Evolutionary conservation across 2,329 filamentous ascomycete species (phyloP).

Genomic region (Pseudopyricularia javanii): DNA sequence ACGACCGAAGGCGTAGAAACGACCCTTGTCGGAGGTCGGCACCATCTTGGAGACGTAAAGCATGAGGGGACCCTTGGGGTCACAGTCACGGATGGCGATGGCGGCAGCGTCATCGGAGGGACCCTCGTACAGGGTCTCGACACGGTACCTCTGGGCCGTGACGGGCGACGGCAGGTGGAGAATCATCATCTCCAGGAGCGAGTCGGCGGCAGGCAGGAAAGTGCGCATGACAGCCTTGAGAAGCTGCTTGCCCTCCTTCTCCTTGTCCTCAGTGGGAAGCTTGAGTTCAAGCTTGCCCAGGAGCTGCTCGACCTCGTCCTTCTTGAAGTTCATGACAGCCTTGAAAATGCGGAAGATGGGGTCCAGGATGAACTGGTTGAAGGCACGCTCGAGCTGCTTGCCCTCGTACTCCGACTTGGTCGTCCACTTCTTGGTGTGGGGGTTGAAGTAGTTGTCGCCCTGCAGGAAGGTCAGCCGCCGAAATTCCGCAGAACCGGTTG

Average conservation of each 20-base stretch:
- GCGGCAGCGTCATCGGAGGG: constrained; percentile 82
- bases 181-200: constrained; percentile 99
- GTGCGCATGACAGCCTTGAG: constrained; percentile 98
- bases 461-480: constrained; percentile 8
- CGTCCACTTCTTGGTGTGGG: constrained; percentile 99
- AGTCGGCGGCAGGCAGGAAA: constrained; percentile 96
- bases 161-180: constrained; percentile 94
- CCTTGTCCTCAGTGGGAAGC: constrained; percentile 74
- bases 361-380: constrained; percentile 99
- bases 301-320: constrained; percentile 73
- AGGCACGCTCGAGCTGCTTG: constrained; percentile 83
- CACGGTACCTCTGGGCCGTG: constrained; percentile 95
- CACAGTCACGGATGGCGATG: constrained; percentile 96
- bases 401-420: constrained; percentile 74
- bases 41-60: constrained; percentile 99
- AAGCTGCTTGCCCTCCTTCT: constrained; percentile 93
- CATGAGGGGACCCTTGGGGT: constrained; percentile 97
- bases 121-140: constrained; percentile 97
- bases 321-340: constrained; percentile 97
- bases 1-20: constrained; percentile 99
- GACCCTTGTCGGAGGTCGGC: constrained; percentile 97
- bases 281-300: constrained; percentile 93
- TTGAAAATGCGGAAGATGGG: constrained; percentile 99
- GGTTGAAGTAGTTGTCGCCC: constrained; percentile 99
- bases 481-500: constrained; percentile 4